Conservation (phyloP, 306 rosid genomes). For the Vigna nakashimae region DNA sequence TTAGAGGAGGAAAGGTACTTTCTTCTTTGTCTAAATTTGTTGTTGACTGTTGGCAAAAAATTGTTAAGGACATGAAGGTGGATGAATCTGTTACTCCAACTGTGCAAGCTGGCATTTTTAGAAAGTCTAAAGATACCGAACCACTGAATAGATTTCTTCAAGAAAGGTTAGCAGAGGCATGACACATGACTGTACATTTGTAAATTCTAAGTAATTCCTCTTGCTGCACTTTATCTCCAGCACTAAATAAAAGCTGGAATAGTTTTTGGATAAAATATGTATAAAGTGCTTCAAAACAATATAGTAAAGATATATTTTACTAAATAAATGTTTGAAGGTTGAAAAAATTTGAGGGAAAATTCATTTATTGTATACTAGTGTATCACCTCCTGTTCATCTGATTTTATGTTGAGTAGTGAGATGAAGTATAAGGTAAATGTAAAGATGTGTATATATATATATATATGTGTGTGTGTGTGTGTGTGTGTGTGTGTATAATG, state of each 20-base stretch:
- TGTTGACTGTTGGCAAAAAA: slow-evolving; percentile 40
- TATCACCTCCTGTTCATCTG: neutral
- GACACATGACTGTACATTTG: slow-evolving; percentile 18
- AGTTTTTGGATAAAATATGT: too few relatives aligned
- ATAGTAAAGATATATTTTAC: too few relatives aligned
- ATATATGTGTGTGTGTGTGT: too few relatives aligned
- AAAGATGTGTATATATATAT: too few relatives aligned
- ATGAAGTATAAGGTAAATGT: neutral
- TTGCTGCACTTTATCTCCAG: slow-evolving; percentile 25
- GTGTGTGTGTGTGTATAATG: neutral
- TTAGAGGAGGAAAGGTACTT: neutral
- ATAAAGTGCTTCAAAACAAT: too few relatives aligned
- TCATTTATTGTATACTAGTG: neutral
- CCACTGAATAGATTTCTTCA: slow-evolving; percentile 70
- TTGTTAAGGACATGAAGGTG: slow-evolving; percentile 49
- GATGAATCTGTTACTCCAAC: slow-evolving; percentile 42
- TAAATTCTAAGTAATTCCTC: slow-evolving; percentile 30
- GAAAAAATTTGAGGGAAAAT: too few relatives aligned
- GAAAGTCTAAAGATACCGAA: slow-evolving; percentile 52
- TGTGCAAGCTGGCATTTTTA: slow-evolving; percentile 50
- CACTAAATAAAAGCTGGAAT: neutral
- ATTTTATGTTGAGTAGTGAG: neutral
- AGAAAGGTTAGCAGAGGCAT: slow-evolving; percentile 64
- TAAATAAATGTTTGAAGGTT: too few relatives aligned
- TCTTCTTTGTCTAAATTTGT: slow-evolving; percentile 23